Percentiles rank a stretch among this genome's conserved stretches.
phyloP scores from a whole-genome alignment of 1,284 basidiomycete species.

The Austropuccinia psidii region DNA sequence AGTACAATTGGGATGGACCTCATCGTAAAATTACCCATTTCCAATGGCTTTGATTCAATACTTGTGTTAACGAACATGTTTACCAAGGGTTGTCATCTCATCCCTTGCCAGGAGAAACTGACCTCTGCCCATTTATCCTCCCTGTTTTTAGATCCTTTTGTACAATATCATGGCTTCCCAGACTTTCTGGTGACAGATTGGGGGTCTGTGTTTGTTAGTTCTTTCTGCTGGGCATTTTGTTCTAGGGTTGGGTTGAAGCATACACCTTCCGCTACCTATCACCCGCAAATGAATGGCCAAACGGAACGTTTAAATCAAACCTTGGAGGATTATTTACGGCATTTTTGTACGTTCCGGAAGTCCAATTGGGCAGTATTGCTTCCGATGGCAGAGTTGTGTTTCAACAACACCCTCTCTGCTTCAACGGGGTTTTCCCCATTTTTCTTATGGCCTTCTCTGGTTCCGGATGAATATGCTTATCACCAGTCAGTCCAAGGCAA shows the following conservation, averaged over 20 bases:
- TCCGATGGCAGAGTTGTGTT: conserved; percentile 45
- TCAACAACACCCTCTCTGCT: conserved; percentile 45
- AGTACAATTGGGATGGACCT: neutral
- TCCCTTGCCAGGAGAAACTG: neutral
- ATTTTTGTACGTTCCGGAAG: conserved; percentile 36
- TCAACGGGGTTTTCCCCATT: conserved; percentile 50
- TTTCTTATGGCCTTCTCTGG: conserved; percentile 44
- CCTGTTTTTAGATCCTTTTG: neutral
- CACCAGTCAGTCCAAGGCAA: neutral
- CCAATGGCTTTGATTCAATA: conserved; percentile 14
- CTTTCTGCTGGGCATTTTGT: neutral
- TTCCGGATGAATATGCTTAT: neutral
- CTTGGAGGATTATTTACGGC: conserved; percentile 36
- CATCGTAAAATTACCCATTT: conserved; percentile 13
- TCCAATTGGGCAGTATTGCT: conserved; percentile 42
- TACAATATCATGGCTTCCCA: neutral
- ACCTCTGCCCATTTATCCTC: neutral
- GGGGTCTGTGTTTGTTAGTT: neutral
- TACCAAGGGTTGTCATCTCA: conserved; percentile 3
- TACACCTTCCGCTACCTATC: conserved; percentile 2
- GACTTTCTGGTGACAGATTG: neutral
- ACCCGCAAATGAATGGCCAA: conserved; percentile 14
- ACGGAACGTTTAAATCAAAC: conserved; percentile 13
- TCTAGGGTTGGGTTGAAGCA: neutral
- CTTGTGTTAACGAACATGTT: neutral